Base-by-base conservation (phyloP, 306 rosid species). In the Casuarina glauca region DNA sequence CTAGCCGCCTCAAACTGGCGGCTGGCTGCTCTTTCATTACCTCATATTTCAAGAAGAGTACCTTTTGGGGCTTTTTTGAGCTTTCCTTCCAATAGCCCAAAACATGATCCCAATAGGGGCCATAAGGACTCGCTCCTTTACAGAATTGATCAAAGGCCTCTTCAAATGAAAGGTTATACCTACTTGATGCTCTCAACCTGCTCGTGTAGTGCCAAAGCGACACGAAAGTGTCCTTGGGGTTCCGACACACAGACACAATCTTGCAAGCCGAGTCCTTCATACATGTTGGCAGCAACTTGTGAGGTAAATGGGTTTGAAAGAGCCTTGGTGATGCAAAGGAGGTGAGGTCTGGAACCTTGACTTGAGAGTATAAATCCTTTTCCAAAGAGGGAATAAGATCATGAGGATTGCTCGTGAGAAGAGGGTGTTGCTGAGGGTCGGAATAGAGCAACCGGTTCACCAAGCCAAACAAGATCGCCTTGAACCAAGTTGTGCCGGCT, bases 321-420 rank as follows among this genome's bases (percentile, higher is more conserved):
- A 74, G 55, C 20, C 79, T 57, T 3, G 79, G 79, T 20, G 72
- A 57, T 38, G 70, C n/a, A 16, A 74, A 15, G 1, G 70, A 54
- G 9, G 45, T 48, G 2, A 84, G 69, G 2, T 82, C 74, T 8
- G 84, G 81, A 20, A 13, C 45, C 0, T 45, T 15, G 1, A 35
- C 32, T 35, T 69, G 6, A 20, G 10, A 2, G 48, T 80, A 82
- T 0, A 80, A n/a, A 17, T 62, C 15, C 0, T 78, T 20, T 15
- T 85, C 89, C 62, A 85, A 76, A 45, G 60, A 82, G 70, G 87
- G 87, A 0, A 82, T 84, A 10, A 88, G 82, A 38, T 16, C 74
- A 44, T 88, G 86, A 7, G 89, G 89, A 52, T 64, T 81, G 10
- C 9, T 57, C 0, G 82, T 69, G 36, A 85, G 86, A 2, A 88